Evolutionary conservation across 345 rosid genomes (phyloP).

Genomic region (Excoecaria agallocha): DNA sequence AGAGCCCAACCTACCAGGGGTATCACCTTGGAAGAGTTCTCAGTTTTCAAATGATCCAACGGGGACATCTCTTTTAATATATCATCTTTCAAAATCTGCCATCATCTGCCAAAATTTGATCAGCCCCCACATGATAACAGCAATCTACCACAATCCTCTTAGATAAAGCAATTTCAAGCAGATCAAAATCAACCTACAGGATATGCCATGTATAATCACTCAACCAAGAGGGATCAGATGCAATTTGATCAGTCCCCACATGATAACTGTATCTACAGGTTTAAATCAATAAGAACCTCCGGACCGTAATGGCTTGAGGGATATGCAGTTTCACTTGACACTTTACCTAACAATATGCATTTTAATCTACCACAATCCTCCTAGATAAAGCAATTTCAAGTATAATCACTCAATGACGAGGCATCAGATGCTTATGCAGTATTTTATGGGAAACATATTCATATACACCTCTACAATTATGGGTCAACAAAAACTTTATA

Average conservation of each 20-base stretch:
- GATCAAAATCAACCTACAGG: too few species aligned
- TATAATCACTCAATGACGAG: neutral
- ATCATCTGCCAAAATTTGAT: slow-evolving; percentile 92
- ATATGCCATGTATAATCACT: neutral
- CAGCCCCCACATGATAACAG: slow-evolving; percentile 48
- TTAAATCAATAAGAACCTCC: slow-evolving; percentile 2
- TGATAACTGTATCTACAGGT: slow-evolving; percentile 6
- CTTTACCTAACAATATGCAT: neutral
- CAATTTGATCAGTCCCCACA: too few species aligned
- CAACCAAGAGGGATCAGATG: neutral
- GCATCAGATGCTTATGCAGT: neutral
- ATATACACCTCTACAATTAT: neutral
- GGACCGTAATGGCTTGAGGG: neutral
- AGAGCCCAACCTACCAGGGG: slow-evolving; percentile 89
- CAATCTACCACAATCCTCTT: neutral
- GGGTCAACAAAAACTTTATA: neutral
- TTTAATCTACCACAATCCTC: neutral
- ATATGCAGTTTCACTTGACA: neutral
- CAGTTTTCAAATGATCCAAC: slow-evolving; percentile 43
- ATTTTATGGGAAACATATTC: neutral
- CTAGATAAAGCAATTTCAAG: neutral
- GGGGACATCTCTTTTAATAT: slow-evolving; percentile 46
- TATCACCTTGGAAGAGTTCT: slow-evolving; percentile 41
- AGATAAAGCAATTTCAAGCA: neutral
- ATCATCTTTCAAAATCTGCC: slow-evolving; percentile 66